Percentiles rank a stretch among this genome's conserved stretches.
Conservation (phyloP, 1,139 yeast species). For the Zygotorulaspora mrakii region DNA sequence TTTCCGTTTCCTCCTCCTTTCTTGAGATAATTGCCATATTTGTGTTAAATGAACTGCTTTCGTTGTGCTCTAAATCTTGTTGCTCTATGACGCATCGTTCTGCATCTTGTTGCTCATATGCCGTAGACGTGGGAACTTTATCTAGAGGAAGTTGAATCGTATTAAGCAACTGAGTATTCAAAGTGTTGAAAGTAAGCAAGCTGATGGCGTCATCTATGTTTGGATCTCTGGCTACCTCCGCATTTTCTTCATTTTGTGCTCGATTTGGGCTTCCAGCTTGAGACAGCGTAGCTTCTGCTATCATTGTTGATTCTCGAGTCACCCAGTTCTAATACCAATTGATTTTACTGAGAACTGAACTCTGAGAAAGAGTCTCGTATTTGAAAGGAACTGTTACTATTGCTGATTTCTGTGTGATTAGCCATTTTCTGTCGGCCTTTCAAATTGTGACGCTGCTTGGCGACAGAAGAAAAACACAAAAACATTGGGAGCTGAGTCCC, state of each 20-base stretch:
- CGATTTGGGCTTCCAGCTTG: too few species aligned
- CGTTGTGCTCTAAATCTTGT: background rate
- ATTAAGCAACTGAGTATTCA: conserved; percentile 5
- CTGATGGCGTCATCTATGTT: conserved; percentile 8
- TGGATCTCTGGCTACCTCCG: conserved; percentile 1
- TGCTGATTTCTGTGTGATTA: too few species aligned
- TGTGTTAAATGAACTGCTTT: conserved; percentile 4
- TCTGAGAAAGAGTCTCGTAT: too few species aligned
- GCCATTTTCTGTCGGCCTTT: background rate
- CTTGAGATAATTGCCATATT: conserved; percentile 5
- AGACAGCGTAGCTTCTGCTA: too few species aligned
- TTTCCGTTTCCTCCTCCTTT: conserved; percentile 6
- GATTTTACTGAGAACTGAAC: too few species aligned
- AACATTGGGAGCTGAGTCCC: too few species aligned
- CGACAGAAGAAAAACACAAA: too few species aligned
- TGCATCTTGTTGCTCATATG: background rate
- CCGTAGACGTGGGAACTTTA: conserved; percentile 13
- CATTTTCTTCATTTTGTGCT: background rate
- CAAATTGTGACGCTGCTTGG: conserved; percentile 1
- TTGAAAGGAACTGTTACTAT: too few species aligned
- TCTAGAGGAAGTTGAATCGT: conserved; percentile 10
- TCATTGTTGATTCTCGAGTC: too few species aligned
- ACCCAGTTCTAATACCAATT: too few species aligned
- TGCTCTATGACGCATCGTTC: too few species aligned
- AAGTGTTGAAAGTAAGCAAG: conserved; percentile 11